Percentiles rank a stretch among this genome's conserved stretches.
phyloP scores from a whole-genome alignment of 75 land plant species.

The Selaginella tamariscina region DNA sequence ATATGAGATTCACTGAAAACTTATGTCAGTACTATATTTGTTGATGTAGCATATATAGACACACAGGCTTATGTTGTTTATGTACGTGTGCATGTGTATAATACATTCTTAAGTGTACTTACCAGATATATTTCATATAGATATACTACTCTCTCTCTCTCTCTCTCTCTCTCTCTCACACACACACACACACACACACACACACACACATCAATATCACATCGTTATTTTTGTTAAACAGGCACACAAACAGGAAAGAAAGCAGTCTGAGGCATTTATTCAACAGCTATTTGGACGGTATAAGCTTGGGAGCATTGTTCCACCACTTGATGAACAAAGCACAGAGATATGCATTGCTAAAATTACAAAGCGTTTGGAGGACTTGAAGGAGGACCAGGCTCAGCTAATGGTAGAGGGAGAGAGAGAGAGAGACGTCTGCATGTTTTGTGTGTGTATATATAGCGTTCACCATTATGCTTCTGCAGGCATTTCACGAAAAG shows the following conservation, averaged over 20 bases:
- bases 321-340: constrained; percentile 7
- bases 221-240: constrained; percentile 18
- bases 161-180: too few species aligned
- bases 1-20: too few species aligned
- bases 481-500: constrained; percentile 14
- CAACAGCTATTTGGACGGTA: constrained; percentile 44
- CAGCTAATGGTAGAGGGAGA: constrained; percentile 44
- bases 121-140: too few species aligned
- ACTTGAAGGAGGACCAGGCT: constrained; percentile 53
- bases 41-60: too few species aligned
- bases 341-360: neutral
- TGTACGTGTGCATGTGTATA: too few species aligned
- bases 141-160: too few species aligned
- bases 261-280: constrained; percentile 49
- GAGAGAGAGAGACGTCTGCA: too few species aligned
- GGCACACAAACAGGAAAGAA: constrained; percentile 37
- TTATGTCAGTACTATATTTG: too few species aligned
- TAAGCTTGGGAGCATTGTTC: constrained; percentile 60
- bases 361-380: constrained; percentile 31
- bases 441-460: neutral
- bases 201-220: neutral
- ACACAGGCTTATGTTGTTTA: too few species aligned
- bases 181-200: too few species aligned
- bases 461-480: neutral
- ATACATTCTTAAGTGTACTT: too few species aligned